phyloP scores from a whole-genome alignment of 495 filamentous ascomycete genomes.

The Tetracladium marchalianum region DNA sequence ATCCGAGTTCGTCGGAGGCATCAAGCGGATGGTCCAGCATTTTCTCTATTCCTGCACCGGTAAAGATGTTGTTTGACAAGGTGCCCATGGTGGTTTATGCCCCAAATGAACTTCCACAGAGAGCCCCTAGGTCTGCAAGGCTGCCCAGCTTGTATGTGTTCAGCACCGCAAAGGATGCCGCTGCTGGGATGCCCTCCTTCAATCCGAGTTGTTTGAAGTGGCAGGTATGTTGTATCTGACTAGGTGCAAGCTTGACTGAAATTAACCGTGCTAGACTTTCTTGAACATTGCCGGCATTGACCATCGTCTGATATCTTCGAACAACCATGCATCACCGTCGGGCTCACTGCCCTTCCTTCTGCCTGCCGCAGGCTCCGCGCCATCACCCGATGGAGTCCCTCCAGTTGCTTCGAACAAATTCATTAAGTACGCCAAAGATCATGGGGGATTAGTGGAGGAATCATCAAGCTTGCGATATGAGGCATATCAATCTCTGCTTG shows the following conservation, averaged over 20 bases:
- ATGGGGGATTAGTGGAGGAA: slow-evolving; percentile 38
- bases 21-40: not conserved
- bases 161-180: slow-evolving; percentile 52
- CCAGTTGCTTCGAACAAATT: slow-evolving; percentile 60
- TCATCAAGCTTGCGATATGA: slow-evolving; percentile 52
- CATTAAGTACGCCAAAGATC: slow-evolving; percentile 54
- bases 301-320: slow-evolving; percentile 64
- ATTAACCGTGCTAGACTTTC: slow-evolving; percentile 52
- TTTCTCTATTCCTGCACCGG: slow-evolving; percentile 61
- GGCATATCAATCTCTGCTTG: slow-evolving; percentile 74
- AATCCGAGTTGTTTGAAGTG: slow-evolving; percentile 94
- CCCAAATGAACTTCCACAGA: slow-evolving; percentile 64
- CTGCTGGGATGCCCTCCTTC: slow-evolving; percentile 60
- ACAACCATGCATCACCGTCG: slow-evolving; percentile 86
- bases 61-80: slow-evolving; percentile 73
- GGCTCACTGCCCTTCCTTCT: slow-evolving; percentile 84
- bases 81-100: slow-evolving; percentile 75
- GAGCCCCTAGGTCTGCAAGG: slow-evolving; percentile 43
- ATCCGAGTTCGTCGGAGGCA: not conserved
- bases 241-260: not conserved
- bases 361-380: slow-evolving; percentile 32
- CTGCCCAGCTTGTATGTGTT: slow-evolving; percentile 69
- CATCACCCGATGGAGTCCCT: slow-evolving; percentile 9
- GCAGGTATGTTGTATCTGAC: slow-evolving; percentile 60
- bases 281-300: slow-evolving; percentile 64